Evolutionary conservation across 179 eudicot genomes (phyloP), one percentile per base, ranked within the genome.

Genomic region (Silene noctiflora): DNA sequence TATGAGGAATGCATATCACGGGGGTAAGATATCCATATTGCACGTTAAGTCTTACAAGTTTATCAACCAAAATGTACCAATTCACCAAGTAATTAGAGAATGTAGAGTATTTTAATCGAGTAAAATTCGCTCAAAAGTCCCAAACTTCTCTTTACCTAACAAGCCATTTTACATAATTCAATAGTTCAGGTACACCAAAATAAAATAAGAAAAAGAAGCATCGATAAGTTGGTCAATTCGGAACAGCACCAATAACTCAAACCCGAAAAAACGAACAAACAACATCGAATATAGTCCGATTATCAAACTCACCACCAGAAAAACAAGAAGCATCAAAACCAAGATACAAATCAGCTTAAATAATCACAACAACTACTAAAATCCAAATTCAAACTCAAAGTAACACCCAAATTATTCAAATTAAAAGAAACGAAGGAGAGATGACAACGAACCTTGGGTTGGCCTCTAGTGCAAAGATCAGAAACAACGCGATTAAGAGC

Each of bases 401-500:
- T 7, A 35, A 35, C 9, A 35, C 42, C 42, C 1, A 35, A 35
- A 35, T 35, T 35, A 35, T 35, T 35, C 42, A 35, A 35, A 35
- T 35, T 33, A 33, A 35, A 35, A 35, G 0, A 35, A 35, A 6
- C 9, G 48, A 42, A 42, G 48, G 48, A 42, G 11, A 42, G 13
- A 42, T 6, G 11, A 13, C 48, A 6, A 42, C 12, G 33, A 60
- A 93, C 98, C 94, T 84, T 93, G 16, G 96, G 94, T 85, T 66
- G 87, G 70, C 87, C 93, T 77, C 88, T 75, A 79, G 87, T 81
- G 81, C 94, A 88, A n/a, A 93, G 93, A 86, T 89, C 94, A 59
- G 87, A 84, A 21, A 93, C 86, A 51, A 91, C 87, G 39, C 96
- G 87, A 77, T 89, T 90, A 42, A 90, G 81, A 56, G 93, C 88